phyloP scores from a whole-genome alignment of 305 asterid genomes.

The Rubia peregrina region DNA sequence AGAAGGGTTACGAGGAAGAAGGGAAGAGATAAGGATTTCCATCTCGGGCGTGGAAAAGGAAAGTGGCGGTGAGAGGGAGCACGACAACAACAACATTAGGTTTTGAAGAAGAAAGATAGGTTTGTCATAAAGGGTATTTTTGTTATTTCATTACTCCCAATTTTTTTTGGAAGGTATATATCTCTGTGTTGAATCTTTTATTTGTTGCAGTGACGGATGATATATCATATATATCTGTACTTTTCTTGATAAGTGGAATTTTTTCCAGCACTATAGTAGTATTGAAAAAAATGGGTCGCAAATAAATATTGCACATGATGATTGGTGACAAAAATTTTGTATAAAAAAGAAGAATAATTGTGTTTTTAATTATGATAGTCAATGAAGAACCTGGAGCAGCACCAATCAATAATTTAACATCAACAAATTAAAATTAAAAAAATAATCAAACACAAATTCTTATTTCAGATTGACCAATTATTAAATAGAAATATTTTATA shows the following conservation, averaged over 20 bases:
- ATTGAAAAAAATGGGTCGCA: constrained; percentile 6
- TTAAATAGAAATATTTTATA: not conserved
- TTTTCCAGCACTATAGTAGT: not conserved
- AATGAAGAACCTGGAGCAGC: constrained; percentile 1
- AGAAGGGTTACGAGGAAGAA: no score
- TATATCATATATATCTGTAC: no score
- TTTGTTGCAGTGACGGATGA: no score
- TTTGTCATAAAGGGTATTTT: no score
- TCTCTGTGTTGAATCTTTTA: no score
- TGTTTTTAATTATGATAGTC: not conserved
- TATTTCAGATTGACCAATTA: not conserved
- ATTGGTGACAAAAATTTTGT: constrained; percentile 1
- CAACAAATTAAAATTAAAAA: not conserved
- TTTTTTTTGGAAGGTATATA: no score
- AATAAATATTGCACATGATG: constrained; percentile 6
- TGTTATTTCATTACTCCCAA: no score
- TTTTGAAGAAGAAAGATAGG: no score
- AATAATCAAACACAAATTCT: not conserved
- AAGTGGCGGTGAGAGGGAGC: no score
- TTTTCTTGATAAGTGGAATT: not conserved
- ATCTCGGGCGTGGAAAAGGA: no score
- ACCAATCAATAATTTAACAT: constrained; percentile 5
- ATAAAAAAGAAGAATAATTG: constrained; percentile 1
- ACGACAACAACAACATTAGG: no score
- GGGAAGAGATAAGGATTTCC: no score